phyloP scores from a whole-genome alignment of 768 basidiomycete genomes.

The Dacryopinax primogenitus region DNA sequence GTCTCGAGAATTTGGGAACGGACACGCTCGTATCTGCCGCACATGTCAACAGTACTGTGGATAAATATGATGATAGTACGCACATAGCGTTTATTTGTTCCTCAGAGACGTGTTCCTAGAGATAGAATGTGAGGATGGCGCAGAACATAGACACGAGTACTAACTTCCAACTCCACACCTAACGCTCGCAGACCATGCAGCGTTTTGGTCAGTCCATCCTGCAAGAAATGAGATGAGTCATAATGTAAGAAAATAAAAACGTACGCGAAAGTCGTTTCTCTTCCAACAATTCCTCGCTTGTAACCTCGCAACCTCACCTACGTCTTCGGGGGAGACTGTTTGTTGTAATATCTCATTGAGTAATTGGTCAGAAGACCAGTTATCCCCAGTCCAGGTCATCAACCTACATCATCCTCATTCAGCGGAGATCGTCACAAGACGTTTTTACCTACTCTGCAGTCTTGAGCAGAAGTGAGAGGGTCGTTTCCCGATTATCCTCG shows the following conservation, averaged over 20 bases:
- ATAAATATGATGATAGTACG: background rate
- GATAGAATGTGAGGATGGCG: background rate
- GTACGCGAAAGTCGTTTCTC: conserved; percentile 37
- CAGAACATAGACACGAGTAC: conserved; percentile 38
- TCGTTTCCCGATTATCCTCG: conserved; percentile 32
- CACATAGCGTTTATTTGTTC: background rate
- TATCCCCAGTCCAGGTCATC: conserved; percentile 49
- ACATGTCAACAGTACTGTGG: conserved; percentile 25
- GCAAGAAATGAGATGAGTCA: background rate
- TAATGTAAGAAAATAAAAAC: background rate
- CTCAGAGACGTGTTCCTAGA: background rate
- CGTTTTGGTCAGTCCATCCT: conserved; percentile 44
- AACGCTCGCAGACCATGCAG: conserved; percentile 46
- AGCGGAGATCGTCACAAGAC: background rate
- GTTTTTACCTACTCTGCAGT: conserved; percentile 47
- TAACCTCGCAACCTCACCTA: conserved; percentile 42
- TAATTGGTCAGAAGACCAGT: conserved; percentile 35
- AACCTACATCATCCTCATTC: conserved; percentile 29
- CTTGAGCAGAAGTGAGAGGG: conserved; percentile 42
- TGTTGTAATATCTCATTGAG: conserved; percentile 44
- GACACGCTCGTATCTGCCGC: conserved; percentile 54
- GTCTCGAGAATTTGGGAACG: conserved; percentile 58
- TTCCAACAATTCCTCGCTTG: conserved; percentile 55
- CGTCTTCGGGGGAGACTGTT: conserved; percentile 40
- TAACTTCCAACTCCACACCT: conserved; percentile 45